Conservation (phyloP, 202 grass and related monocot species). For the Alloteropsis angusta region DNA sequence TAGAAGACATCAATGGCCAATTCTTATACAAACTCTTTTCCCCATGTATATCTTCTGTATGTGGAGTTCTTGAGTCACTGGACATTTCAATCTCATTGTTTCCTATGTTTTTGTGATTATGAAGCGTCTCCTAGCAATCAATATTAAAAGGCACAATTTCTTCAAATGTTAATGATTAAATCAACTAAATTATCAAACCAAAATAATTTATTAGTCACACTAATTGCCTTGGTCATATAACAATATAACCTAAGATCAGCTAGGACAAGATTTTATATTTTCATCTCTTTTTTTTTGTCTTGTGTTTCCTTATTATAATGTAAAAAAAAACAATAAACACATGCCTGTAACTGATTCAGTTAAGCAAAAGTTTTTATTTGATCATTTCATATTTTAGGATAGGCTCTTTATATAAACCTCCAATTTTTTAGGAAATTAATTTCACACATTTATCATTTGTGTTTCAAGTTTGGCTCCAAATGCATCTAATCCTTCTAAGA, state of each 20-base stretch:
- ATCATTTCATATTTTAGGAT: neutral
- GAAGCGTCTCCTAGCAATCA: constrained; percentile 51
- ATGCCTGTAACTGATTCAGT: neutral
- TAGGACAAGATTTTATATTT: neutral
- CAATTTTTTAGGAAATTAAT: neutral
- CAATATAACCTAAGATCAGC: neutral
- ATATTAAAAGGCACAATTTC: neutral
- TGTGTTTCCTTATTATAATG: neutral
- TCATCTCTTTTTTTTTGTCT: neutral
- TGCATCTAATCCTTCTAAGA: neutral
- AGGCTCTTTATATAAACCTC: neutral
- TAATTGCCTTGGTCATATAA: neutral
- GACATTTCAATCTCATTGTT: constrained; percentile 13
- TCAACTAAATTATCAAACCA: neutral
- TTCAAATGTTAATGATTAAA: neutral
- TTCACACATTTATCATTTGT: neutral
- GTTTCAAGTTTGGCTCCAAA: neutral
- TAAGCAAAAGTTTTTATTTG: neutral
- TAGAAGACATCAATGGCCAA: constrained; percentile 57
- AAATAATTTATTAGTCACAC: neutral
- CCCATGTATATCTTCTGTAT: constrained; percentile 1
- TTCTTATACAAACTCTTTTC: constrained; percentile 44
- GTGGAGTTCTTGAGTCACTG: neutral
- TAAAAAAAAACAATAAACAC: neutral
- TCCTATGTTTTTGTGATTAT: constrained; percentile 33